Evolutionary conservation across 768 basidiomycete species (phyloP).

Genomic region (Termitomyces sp.): DNA sequence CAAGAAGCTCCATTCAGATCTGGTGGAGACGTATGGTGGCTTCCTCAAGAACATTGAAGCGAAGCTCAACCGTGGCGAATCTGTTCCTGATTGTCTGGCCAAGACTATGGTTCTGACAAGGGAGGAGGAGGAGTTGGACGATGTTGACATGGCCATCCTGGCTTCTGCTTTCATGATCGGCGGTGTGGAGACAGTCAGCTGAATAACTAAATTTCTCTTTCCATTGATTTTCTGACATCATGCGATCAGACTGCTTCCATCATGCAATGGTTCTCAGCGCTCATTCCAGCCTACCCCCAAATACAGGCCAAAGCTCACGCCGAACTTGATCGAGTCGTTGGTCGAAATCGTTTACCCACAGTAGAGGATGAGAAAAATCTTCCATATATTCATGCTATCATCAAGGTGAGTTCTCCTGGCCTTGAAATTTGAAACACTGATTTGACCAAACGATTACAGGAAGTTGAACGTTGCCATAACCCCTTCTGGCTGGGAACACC

Average conservation of each 20-base stretch:
- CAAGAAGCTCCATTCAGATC: conserved; percentile 32
- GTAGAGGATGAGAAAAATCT: conserved; percentile 28
- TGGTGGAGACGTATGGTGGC: conserved; percentile 34
- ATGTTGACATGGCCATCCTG: conserved; percentile 37
- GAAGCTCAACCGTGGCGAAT: conserved; percentile 31
- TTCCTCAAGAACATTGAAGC: conserved; percentile 34
- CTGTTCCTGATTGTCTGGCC: conserved; percentile 39
- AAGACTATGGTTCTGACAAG: conserved; percentile 32
- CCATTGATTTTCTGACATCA: neutral
- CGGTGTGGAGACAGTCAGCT: conserved; percentile 39
- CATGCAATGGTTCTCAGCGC: conserved; percentile 35
- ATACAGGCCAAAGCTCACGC: conserved; percentile 26
- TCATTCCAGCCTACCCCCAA: conserved; percentile 28
- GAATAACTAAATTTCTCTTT: neutral
- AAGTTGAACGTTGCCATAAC: conserved; percentile 33
- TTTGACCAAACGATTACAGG: conserved; percentile 17
- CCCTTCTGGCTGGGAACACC: conserved; percentile 39
- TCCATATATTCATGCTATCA: conserved; percentile 32
- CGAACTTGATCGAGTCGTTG: conserved; percentile 29
- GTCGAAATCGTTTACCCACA: conserved; percentile 23
- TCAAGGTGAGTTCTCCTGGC: conserved; percentile 20
- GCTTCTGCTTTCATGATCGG: conserved; percentile 41
- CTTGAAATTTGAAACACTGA: conserved; percentile 13
- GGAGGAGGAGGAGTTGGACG: conserved; percentile 32
- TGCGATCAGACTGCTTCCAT: conserved; percentile 29